Percentiles rank a stretch among this genome's conserved stretches.
These are phyloP conservation scores for Scytalidium lignicola DNA, from an alignment of 2,329 filamentous ascomycete genomes.

Conservation along the genomic window DNA sequence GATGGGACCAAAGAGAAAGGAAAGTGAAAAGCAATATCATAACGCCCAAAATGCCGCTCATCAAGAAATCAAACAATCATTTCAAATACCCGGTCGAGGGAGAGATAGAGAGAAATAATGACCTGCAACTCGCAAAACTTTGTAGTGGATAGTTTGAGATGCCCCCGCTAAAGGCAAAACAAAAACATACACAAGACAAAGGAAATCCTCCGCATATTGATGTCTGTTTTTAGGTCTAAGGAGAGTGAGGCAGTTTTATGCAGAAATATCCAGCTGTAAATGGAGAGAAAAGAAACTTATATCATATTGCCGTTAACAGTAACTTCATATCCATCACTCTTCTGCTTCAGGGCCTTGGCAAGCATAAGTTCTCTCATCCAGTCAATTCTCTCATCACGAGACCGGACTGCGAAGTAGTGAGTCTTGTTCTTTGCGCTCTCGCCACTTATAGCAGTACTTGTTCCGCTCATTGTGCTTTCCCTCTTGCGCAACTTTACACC, in stretches of 20 bases:
- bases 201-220: not conserved
- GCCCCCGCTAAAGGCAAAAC: not conserved
- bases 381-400: conserved; percentile 85
- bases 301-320: conserved; percentile 77
- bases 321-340: conserved; percentile 77
- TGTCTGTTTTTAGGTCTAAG: not conserved
- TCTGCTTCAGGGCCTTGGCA: conserved; percentile 79
- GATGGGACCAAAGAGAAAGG: conserved; percentile 13
- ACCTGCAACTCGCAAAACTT: not conserved
- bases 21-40: conserved; percentile 9
- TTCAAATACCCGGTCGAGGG: not conserved
- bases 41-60: conserved; percentile 11
- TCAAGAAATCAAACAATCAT: not conserved
- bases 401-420: conserved; percentile 89
- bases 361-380: conserved; percentile 97
- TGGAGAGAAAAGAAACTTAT: conserved; percentile 32
- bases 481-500: conserved; percentile 42
- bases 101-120: not conserved
- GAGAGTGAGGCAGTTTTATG: not conserved
- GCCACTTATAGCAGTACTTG: conserved; percentile 29
- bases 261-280: not conserved
- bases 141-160: not conserved
- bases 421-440: conserved; percentile 69
- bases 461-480: conserved; percentile 25
- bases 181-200: not conserved